A percentile compares a stretch with the other conserved stretches of the same genome.
phyloP scores from a whole-genome alignment of 2,329 filamentous ascomycete genomes.

The Arthrobotrys conoides region DNA sequence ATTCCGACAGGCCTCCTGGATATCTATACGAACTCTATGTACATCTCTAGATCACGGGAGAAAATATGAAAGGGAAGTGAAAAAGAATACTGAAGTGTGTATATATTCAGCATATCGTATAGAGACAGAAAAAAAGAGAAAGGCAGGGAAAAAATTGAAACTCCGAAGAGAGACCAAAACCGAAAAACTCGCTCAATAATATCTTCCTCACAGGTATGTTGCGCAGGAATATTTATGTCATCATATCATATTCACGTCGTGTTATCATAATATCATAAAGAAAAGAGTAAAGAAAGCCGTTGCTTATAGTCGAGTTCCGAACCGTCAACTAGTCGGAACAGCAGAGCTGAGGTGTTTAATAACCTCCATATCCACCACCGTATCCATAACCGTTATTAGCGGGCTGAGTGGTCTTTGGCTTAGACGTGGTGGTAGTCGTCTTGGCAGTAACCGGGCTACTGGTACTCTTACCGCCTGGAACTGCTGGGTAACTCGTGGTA shows the following conservation, averaged over 20 bases:
- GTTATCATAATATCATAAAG: constrained; percentile 4
- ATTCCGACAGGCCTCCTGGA: background rate
- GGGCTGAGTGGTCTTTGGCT: background rate
- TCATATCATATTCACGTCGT: constrained; percentile 7
- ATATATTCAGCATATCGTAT: background rate
- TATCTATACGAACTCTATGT: constrained; percentile 5
- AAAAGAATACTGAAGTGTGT: too few species aligned
- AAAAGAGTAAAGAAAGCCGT: background rate
- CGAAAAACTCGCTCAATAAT: background rate
- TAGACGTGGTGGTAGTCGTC: background rate
- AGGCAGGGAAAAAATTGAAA: background rate
- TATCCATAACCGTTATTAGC: background rate
- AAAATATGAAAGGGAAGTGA: background rate
- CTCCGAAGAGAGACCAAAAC: background rate
- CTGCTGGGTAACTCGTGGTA: background rate
- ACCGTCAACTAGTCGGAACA: background rate
- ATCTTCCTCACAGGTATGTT: background rate
- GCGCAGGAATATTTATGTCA: background rate
- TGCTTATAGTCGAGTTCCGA: background rate
- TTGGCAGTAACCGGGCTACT: background rate
- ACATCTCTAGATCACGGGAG: background rate
- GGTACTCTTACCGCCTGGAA: background rate
- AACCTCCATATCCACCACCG: background rate
- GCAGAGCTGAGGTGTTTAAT: background rate
- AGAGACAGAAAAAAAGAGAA: background rate